Base-by-base conservation (phyloP, 2,329 filamentous ascomycete species). In the Sarocladiaceae sp. region DNA sequence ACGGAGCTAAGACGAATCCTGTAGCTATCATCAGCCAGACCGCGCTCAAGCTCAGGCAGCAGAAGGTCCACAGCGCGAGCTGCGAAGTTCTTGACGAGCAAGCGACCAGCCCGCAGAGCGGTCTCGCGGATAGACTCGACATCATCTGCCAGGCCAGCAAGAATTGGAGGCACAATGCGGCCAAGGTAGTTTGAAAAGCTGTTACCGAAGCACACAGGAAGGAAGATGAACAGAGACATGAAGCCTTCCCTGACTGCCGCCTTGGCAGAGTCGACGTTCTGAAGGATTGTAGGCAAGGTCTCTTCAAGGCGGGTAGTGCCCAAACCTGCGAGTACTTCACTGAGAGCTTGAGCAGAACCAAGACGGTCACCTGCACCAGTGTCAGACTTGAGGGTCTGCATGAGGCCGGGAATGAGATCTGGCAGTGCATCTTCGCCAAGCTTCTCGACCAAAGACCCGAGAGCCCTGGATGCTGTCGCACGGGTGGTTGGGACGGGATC, bases 171-270 rank as follows among this genome's bases (percentile, higher is more conserved):
- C 55, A 98, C 95, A 57, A 98, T 95, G 60, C 83, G 89, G 66
- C 83, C 88, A 49, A 98, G 83, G 59, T 98, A 98, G 60, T 88
- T 89, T 54, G 93, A 85, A 59, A 98, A 98, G 64, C 90, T 95
- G 74, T 98, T 98, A 58, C 93, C 93, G 57, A 98, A 98, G 68
- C 93, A 98, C 44, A 95, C 93, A 11, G 93, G 93, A 69, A 98
- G 80, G 77, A 96, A 98, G 53, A 98, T 97, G 68, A 98, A 98
- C 32, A 98, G 77, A 6, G 93, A 96, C 93, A 98, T 98, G 71
- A 98, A 98, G 35, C 93, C 93, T 72, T 98, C 93, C 56, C 93
- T 83, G 51, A 98, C 88, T 45, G 89, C 82, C 15, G 93, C 63
- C 66, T 95, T 96, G 53, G 84, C 80, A 56, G 91, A 97, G 54